phyloP scores from a whole-genome alignment of 2,329 filamentous ascomycete genomes.

The Colletotrichum tabaci region DNA sequence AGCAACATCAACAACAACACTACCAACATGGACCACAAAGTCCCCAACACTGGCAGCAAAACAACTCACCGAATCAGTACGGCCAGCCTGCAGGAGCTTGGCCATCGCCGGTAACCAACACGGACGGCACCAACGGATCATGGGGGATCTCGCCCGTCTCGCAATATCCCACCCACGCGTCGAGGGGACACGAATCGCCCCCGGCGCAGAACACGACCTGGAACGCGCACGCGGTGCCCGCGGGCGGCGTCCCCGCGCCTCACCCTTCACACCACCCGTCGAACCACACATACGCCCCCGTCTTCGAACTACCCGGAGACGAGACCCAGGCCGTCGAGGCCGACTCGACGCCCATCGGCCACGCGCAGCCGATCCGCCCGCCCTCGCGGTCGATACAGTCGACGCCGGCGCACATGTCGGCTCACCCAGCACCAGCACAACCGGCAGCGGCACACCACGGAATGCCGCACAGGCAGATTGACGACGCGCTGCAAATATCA shows the following conservation, averaged over 20 bases:
- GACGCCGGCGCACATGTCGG: conserved; percentile 16
- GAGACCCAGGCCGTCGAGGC: conserved; percentile 34
- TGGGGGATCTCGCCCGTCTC: conserved; percentile 36
- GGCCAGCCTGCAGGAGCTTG: conserved; percentile 25
- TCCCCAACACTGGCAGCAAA: conserved; percentile 36
- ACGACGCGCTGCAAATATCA: conserved; percentile 40
- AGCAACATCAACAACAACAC: no score
- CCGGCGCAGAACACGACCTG: conserved; percentile 25
- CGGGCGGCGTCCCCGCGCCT: conserved; percentile 2
- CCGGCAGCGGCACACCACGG: conserved; percentile 21
- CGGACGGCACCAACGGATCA: conserved; percentile 25
- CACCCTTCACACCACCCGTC: conserved; percentile 20
- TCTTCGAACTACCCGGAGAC: conserved; percentile 39
- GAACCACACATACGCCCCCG: conserved; percentile 10
- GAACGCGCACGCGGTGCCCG: conserved; percentile 18
- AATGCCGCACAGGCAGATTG: conserved; percentile 31
- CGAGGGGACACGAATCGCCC: conserved; percentile 9
- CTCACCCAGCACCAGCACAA: conserved; percentile 11
- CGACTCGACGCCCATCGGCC: conserved; percentile 35
- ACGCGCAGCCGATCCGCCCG: conserved; percentile 7
- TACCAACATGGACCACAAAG: conserved; percentile 19
- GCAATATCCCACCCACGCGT: conserved; percentile 15
- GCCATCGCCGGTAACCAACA: conserved; percentile 27
- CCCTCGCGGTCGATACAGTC: conserved; percentile 36
- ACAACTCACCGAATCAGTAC: conserved; percentile 9